Base-by-base conservation (phyloP, 148 eudicot genomes). In the Vaccinium corymbosum region DNA sequence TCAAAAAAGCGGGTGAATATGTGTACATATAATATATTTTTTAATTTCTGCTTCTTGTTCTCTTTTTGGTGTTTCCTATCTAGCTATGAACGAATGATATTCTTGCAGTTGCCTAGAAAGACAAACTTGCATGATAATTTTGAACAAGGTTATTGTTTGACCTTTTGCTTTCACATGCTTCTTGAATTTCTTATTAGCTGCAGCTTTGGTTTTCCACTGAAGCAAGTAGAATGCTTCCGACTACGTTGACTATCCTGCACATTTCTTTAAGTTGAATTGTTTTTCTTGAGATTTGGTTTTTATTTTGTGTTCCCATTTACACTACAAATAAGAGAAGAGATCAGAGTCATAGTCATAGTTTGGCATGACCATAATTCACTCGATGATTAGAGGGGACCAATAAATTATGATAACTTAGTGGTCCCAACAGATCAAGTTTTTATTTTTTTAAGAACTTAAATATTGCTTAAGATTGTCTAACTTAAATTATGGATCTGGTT, bases 351-450 rank as follows among this genome's bases (percentile, higher is more conserved):
- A 20, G 52, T 46, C 78, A 80, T 61, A 32, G 80, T 73, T 81
- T 64, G 61, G 73, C 80, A 80, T 85, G 62, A 84, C 79, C 59
- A 59, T 81, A 48, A 55, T 81, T 85, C 82, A 78, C 82, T 78
- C 51, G 16, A 25, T 71, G 72, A 71, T 29, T 80, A 55, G 77
- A 53, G 76, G 76, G 85, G 78, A 51, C 78, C 82, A 46, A 16
- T 9, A 70, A 52, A 52, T 52, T 53, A 42, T 13, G 64, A 42
- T 42, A 5, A 42, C 7, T 42, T 42, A 42, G 83, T 85, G 59
- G 73, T 80, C 72, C 73, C 80, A 53, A 15, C 80, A 38, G 61
- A 75, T 84, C 64, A 71, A 46, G 12, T 27, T 53, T 79, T 70
- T 20, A 56, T 42, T 53, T 42, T 62, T 27, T 38, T 79, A 9